phyloP scores from a whole-genome alignment of 768 basidiomycete species.

The Serendipita vermifera region DNA sequence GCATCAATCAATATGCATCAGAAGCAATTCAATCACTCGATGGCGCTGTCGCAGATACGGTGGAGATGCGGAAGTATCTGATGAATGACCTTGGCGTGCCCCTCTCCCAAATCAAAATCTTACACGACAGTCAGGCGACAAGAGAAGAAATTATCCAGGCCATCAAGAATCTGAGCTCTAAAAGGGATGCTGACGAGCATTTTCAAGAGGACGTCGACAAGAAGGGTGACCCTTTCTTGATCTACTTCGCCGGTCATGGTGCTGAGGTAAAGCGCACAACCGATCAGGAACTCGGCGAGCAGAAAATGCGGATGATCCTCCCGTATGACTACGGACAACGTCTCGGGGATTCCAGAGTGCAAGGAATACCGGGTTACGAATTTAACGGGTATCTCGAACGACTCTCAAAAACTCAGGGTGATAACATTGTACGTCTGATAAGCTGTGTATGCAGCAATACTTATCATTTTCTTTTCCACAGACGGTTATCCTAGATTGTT shows the following conservation, averaged over 20 bases:
- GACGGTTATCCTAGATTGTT: conserved; percentile 54
- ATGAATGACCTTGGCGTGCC: conserved; percentile 44
- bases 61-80: conserved; percentile 45
- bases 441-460: neutral
- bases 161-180: conserved; percentile 49
- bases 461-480: conserved; percentile 17
- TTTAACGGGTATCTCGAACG: conserved; percentile 47
- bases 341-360: conserved; percentile 32
- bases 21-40: conserved; percentile 48
- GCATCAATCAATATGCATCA: conserved; percentile 57
- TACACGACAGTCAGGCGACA: conserved; percentile 47
- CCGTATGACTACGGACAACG: conserved; percentile 53
- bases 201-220: conserved; percentile 46
- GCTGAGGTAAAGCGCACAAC: conserved; percentile 47
- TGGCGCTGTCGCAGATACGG: conserved; percentile 52
- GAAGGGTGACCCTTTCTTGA: conserved; percentile 47
- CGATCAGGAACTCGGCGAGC: conserved; percentile 24
- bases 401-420: conserved; percentile 44
- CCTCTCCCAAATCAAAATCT: conserved; percentile 41
- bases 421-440: conserved; percentile 40
- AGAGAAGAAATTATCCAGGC: conserved; percentile 46
- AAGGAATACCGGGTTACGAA: conserved; percentile 57
- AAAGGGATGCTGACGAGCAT: too few species aligned
- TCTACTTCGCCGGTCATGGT: conserved; percentile 66
- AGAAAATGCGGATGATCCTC: conserved; percentile 45